A percentile compares a stretch with the other conserved stretches of the same genome.
Evolutionary conservation across 2,329 filamentous ascomycete species (phyloP).

Genomic region (Didymella glomerata): DNA sequence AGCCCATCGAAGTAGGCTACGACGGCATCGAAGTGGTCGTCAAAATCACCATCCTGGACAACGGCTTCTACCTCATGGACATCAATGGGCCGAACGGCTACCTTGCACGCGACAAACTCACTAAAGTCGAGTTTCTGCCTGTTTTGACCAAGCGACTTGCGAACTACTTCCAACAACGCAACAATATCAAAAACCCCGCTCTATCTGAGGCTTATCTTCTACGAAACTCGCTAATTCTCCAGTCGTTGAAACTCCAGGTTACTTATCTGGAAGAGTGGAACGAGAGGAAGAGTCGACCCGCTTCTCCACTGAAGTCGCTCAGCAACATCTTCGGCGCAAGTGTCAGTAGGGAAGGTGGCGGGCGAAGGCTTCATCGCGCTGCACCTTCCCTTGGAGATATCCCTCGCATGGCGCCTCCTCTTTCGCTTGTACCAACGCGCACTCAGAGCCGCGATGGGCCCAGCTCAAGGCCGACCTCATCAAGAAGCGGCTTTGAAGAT

Average conservation of each 20-base stretch:
- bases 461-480: constrained; percentile 44
- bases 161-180: constrained; percentile 75
- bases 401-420: constrained; percentile 46
- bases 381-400: constrained; percentile 48
- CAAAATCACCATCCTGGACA: constrained; percentile 65
- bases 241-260: constrained; percentile 70
- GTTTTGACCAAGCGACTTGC: constrained; percentile 78
- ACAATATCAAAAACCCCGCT: constrained; percentile 70
- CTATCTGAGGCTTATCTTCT: constrained; percentile 75
- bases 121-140: constrained; percentile 74
- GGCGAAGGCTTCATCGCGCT: constrained; percentile 47
- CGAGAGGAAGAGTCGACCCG: constrained; percentile 70
- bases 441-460: constrained; percentile 49
- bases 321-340: constrained; percentile 79
- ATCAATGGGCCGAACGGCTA: constrained; percentile 73
- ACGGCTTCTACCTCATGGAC: constrained; percentile 65
- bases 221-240: constrained; percentile 80
- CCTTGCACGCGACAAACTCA: constrained; percentile 77
- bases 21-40: constrained; percentile 74
- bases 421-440: constrained; percentile 48
- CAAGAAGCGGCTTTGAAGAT: constrained; percentile 46
- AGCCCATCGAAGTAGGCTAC: constrained; percentile 56
- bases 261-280: constrained; percentile 64
- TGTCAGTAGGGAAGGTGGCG: constrained; percentile 54
- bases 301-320: constrained; percentile 90